Base-by-base conservation (phyloP, 2,329 filamentous ascomycete genomes). In the Claviceps humidiphila region DNA sequence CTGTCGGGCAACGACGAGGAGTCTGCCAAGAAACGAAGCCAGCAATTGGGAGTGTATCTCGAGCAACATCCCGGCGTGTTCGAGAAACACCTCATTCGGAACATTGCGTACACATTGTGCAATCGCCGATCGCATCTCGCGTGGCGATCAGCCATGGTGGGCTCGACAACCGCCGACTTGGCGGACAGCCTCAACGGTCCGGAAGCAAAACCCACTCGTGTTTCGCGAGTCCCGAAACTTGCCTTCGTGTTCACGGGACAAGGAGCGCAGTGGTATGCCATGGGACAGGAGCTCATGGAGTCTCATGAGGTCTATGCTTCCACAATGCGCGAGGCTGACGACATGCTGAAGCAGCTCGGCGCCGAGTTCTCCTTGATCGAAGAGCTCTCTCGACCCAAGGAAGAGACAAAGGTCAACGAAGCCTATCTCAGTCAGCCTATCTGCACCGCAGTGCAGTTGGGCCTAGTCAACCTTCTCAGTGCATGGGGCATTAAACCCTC, bases 21-120 rank as follows among this genome's bases (percentile, higher is more conserved):
- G 3, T 64, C 68, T 0, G 61, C 64, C 1, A 63, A 63, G 52
- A 50, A 58, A 2, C 58, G 64, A n/a, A 62, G 61, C 37, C 58
- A 60, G 26, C 59, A 64, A 43, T 60, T 70, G 1, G 64, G 65
- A 4, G 62, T 71, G 40, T 70, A 67, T 60, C 60, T 70, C 17
- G 68, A 71, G 58, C 68, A 70, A 57, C 66, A 68, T 39, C 68
- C 68, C 13, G 69, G 71, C 52, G 61, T 70, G n/a, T 70, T 70
- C 56, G 66, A 71, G 58, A 68, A 66, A 41, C 63, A 65, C 14
- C 60, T 77, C 11, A 69, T 75, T 56, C 63, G 66, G 9, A 69
- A 76, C 54, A 58, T 76, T 20, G 71, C 73, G 4, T 76, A 76
- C 55, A 76, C 74, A 0, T 60, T 76, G 1, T 68, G 71, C 13